Percentiles rank a stretch among this genome's conserved stretches.
Conservation (phyloP, 257 asterid species). For the Fraxinus excelsior region DNA sequence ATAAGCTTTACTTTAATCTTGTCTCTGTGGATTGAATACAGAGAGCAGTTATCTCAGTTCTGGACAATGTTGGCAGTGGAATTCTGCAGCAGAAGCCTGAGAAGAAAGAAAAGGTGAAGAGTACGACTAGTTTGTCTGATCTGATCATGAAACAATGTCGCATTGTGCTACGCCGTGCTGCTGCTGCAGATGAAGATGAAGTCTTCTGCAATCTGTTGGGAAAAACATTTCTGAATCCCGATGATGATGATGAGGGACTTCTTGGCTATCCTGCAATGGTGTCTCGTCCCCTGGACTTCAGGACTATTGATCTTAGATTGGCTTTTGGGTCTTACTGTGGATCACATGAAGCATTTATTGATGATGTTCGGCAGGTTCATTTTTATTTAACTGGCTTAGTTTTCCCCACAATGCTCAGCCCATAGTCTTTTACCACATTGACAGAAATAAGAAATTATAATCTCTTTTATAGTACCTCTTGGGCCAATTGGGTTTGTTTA, state of each 20-base stretch:
- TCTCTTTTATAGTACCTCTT: background rate
- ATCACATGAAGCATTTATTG: constrained; percentile 54
- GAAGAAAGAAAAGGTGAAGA: constrained; percentile 36
- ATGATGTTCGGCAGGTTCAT: constrained; percentile 58
- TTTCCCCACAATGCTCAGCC: background rate
- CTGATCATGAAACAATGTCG: constrained; percentile 53
- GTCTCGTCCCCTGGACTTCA: constrained; percentile 52
- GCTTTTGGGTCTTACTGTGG: constrained; percentile 55
- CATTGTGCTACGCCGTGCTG: constrained; percentile 41
- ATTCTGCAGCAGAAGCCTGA: constrained; percentile 36
- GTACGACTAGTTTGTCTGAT: constrained; percentile 29
- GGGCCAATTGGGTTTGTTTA: background rate
- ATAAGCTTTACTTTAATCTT: background rate
- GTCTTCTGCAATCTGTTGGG: constrained; percentile 47
- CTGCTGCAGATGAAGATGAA: constrained; percentile 44
- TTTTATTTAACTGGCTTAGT: background rate
- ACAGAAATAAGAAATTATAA: background rate
- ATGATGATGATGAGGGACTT: constrained; percentile 48
- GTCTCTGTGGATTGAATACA: constrained; percentile 26
- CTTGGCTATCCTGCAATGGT: constrained; percentile 56
- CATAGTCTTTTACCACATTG: background rate
- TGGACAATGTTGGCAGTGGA: constrained; percentile 33
- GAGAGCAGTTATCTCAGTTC: constrained; percentile 50
- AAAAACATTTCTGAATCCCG: constrained; percentile 32
- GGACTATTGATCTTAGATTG: constrained; percentile 60